Evolutionary conservation across 768 basidiomycete genomes (phyloP).

Genomic region (Hysterangium stoloniferum): DNA sequence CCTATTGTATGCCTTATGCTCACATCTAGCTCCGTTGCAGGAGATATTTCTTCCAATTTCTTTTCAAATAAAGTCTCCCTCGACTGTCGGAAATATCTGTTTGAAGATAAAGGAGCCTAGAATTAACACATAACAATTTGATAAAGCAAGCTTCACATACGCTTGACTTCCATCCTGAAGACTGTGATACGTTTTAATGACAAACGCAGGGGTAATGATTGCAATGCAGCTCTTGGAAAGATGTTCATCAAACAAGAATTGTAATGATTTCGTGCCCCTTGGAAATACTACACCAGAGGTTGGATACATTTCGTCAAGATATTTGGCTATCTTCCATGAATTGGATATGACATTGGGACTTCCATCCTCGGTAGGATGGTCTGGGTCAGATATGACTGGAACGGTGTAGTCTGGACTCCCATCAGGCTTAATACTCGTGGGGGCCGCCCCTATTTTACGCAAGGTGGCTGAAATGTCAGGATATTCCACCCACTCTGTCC

Average conservation of each 20-base stretch:
- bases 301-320: conserved; percentile 61
- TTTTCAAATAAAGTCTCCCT: conserved; percentile 23
- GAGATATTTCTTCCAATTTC: too few relatives aligned
- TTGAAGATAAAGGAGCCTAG: too few relatives aligned
- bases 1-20: too few relatives aligned
- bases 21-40: too few relatives aligned
- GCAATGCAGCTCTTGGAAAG: too few relatives aligned
- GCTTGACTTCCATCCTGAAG: conserved; percentile 64
- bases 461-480: conserved; percentile 54
- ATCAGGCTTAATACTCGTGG: conserved; percentile 24
- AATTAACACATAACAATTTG: conserved; percentile 42
- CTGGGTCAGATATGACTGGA: conserved; percentile 63
- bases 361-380: conserved; percentile 32
- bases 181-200: conserved; percentile 59
- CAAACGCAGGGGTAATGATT: too few relatives aligned
- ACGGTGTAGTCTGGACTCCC: conserved; percentile 40
- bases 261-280: conserved; percentile 60
- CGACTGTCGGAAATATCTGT: conserved; percentile 38
- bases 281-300: conserved; percentile 60
- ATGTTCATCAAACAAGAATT: conserved; percentile 60
- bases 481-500: conserved; percentile 64
- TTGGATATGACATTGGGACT: conserved; percentile 50
- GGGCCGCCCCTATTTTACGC: conserved; percentile 28
- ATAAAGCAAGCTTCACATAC: conserved; percentile 54
- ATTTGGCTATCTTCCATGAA: conserved; percentile 57